phyloP scores from a whole-genome alignment of 768 basidiomycete species.

The Xerocomellus chrysenteron region DNA sequence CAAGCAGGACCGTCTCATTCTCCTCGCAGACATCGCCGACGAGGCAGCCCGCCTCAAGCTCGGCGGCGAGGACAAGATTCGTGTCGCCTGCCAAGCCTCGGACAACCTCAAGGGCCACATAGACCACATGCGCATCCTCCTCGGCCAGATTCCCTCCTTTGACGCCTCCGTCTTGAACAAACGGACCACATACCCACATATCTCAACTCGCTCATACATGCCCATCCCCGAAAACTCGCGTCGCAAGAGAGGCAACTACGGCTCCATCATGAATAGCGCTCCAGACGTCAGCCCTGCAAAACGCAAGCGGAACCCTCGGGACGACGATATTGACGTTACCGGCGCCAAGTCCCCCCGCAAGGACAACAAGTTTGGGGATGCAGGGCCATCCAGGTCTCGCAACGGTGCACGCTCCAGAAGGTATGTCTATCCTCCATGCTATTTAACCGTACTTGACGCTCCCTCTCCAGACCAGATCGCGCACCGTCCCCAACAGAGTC shows the following conservation, averaged over 20 bases:
- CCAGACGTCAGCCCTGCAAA: constrained; percentile 65
- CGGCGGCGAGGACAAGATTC: constrained; percentile 97
- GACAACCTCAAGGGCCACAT: constrained; percentile 77
- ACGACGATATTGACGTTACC: constrained; percentile 62
- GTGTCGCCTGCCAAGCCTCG: constrained; percentile 87
- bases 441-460: background rate
- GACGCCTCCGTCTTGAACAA: constrained; percentile 56
- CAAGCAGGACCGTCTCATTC: constrained; percentile 77
- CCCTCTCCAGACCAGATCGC: constrained; percentile 53
- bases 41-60: constrained; percentile 89
- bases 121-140: constrained; percentile 58
- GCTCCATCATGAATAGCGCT: constrained; percentile 49
- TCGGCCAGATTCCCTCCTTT: constrained; percentile 63
- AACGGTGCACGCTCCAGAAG: constrained; percentile 58
- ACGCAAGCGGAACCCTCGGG: constrained; percentile 55
- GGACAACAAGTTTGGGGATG: constrained; percentile 47
- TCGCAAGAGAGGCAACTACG: constrained; percentile 55
- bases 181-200: constrained; percentile 74
- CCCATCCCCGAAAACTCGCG: constrained; percentile 70
- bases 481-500: constrained; percentile 73
- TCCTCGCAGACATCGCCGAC: constrained; percentile 91
- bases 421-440: constrained; percentile 38
- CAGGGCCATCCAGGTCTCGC: constrained; percentile 44
- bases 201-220: constrained; percentile 65
- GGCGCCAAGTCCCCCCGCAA: constrained; percentile 61